Conservation (phyloP, 305 asterid genomes). For the Solanum hybrid region DNA sequence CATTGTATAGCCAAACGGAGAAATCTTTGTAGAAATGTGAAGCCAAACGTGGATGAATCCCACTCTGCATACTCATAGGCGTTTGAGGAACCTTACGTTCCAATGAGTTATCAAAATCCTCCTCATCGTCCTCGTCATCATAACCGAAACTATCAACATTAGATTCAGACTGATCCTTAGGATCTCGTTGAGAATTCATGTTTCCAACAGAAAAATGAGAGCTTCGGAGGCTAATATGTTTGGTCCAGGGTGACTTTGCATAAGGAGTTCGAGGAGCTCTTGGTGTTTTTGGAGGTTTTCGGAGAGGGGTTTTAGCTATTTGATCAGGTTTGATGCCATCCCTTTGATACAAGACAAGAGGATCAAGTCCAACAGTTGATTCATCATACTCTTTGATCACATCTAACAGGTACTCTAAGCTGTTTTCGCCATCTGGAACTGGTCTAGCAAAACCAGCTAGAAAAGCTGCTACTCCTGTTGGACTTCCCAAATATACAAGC, state of each 20-base stretch:
- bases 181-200: constrained; percentile 28
- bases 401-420: constrained; percentile 66
- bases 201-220: constrained; percentile 40
- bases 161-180: constrained; percentile 9
- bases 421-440: constrained; percentile 81
- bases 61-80: constrained; percentile 43
- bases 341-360: constrained; percentile 55
- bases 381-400: constrained; percentile 86
- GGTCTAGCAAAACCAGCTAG: constrained; percentile 68
- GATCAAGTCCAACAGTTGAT: constrained; percentile 71
- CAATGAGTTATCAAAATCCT: constrained; percentile 54
- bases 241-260: constrained; percentile 36
- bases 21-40: constrained; percentile 83
- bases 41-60: constrained; percentile 53
- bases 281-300: constrained; percentile 26
- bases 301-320: constrained; percentile 49
- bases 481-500: constrained; percentile 60
- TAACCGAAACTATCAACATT: constrained; percentile 12
- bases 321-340: constrained; percentile 63
- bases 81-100: constrained; percentile 47
- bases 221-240: constrained; percentile 49
- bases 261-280: constrained; percentile 32
- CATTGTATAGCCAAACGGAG: constrained; percentile 68
- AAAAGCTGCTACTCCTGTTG: constrained; percentile 36
- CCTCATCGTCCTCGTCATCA: constrained; percentile 36